Conservation (phyloP, 2,329 filamentous ascomycete genomes). For the Colletotrichum melonis region DNA sequence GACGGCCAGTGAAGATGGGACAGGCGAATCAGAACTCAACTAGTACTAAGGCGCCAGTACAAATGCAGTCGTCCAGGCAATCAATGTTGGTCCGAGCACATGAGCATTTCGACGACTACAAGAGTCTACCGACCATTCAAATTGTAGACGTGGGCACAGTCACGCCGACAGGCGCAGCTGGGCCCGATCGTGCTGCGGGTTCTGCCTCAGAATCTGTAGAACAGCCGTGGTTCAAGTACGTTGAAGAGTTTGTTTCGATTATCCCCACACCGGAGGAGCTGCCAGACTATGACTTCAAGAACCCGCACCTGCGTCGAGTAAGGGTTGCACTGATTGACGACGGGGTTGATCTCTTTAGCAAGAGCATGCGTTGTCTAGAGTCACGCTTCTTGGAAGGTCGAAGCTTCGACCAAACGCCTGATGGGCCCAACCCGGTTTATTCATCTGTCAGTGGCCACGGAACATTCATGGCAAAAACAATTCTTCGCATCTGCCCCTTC, state of each 20-base stretch:
- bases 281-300: neutral
- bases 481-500: constrained; percentile 40
- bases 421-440: constrained; percentile 40
- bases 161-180: neutral
- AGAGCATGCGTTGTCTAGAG: constrained; percentile 33
- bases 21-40: neutral
- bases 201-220: neutral
- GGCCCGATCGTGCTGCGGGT: neutral
- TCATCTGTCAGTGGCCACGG: constrained; percentile 42
- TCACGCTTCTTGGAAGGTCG: constrained; percentile 41
- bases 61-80: neutral
- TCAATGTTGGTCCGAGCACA: neutral
- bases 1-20: neutral
- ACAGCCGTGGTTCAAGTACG: neutral
- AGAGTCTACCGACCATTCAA: neutral
- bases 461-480: constrained; percentile 43
- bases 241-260: neutral
- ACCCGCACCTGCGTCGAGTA: constrained; percentile 21
- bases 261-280: neutral
- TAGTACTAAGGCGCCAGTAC: neutral
- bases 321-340: constrained; percentile 52
- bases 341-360: constrained; percentile 45
- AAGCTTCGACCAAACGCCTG: constrained; percentile 39
- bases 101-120: neutral
- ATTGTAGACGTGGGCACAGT: neutral